Base-by-base conservation (phyloP, 129 eudicot species). In the Flaveria bidentis region DNA sequence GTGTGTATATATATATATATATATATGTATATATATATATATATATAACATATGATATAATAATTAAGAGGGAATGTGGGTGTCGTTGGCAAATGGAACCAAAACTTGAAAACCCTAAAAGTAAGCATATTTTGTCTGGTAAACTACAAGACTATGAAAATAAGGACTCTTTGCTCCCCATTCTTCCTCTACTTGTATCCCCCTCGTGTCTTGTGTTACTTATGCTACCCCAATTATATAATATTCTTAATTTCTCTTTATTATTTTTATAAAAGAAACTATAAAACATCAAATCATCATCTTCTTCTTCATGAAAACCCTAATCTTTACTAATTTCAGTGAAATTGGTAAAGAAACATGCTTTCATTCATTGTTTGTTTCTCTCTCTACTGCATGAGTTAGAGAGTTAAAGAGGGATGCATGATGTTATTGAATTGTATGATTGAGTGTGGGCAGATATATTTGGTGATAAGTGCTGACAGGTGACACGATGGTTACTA, bases 161-260 rank as follows among this genome's bases (percentile, higher is more conserved):
- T 72, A 51, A 79, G 83, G 78, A 72, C 83, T 63, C 83, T 79
- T 79, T 79, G 83, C 83, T 72, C 83, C 83, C 83, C 83, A 79
- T 79, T 79, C 73, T 41, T 72, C 73, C 83, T 79, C 67, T 79
- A 79, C 83, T 79, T 79, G 78, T 79, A 79, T 79, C 83, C 56
- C 83, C 83, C 83, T 79, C 83, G 83, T 79, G 83, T 79, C 83
- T 79, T 79, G 83, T 73, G 78, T 69, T 56, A 45, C 50, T 56
- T 71, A 53, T 71, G 36, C 82, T 61, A 61, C 77, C 62, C 72
- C 56, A 57, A 18, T 70, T 14, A 36, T 36, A 36, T 36, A 4
- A 36, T 36, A 36, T 45, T 20, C 18, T 15, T 20, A 20, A 20
- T 20, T 49, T 9, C 11, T 2, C 23, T 36, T 36, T 36, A 36